Evolutionary conservation across 1,284 basidiomycete species (phyloP), one percentile per base, ranked within the genome.

Genomic region (Cryptococcus neoformans): DNA sequence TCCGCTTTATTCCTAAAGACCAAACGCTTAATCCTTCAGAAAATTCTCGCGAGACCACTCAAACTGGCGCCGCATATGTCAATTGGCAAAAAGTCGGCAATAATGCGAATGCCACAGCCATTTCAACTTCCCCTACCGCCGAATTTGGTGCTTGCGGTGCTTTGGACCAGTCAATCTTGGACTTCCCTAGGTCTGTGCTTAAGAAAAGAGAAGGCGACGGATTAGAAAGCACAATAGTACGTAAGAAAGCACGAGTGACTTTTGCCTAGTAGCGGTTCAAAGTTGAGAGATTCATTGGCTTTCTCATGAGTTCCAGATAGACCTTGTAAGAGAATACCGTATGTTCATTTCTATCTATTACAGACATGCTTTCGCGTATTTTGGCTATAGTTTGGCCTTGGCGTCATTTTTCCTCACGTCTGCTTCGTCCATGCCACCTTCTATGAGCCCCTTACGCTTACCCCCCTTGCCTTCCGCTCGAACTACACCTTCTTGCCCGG

Each of bases 401-500:
- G 40, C 47, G 34, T 44, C 44, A 17, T 46, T 51, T 49, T 58
- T 58, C 34, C 57, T 51, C 11, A 57, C 55, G 28, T 59, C 63
- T n/a, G 65, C 65, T 6, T 55, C 64, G 2, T 62, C 57, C 2
- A 55, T 64, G 3, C 67, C 62, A 10, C 65, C 67, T 55, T 69
- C 67, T 1, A 66, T 54, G 34, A 68, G 35, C 6, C 68, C 66
- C 51, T 55, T 64, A 50, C 59, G 52, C 54, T 56, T 51, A 57
- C 57, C 21, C 11, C 62, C 66, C 59, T 61, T 60, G 45, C 67
- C 45, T 60, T 71, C 67, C 0, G 76, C 77, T 35, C 80, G 62
- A 8, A 80, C 76, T 8, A 81, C 88, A 3, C 92, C 91, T 79
- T 94, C 92, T 73, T 95, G 92, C 17, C 84, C 83, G 38, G 85